Base-by-base conservation (phyloP, 306 rosid species). In the Glycyrrhiza uralensis region DNA sequence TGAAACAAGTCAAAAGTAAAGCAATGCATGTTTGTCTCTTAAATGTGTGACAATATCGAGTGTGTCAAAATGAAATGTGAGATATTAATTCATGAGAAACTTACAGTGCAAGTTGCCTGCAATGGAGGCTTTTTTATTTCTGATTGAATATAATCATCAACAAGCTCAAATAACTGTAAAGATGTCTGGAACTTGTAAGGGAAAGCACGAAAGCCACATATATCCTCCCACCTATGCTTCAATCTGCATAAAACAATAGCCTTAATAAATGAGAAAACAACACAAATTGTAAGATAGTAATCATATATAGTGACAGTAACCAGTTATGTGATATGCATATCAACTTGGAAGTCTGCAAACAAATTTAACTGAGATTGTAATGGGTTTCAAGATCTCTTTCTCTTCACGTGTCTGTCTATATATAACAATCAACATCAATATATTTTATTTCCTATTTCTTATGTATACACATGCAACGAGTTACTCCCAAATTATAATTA, bases 161-260 rank as follows among this genome's bases (percentile, higher is more conserved):
- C 86, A 56, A 94, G 93, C 75, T 91, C 98, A 59, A 87, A 87
- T 14, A 94, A 82, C 80, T 91, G 96, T 74, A 94, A 85, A 55
- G 97, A 87, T 14, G 97, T 94, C 80, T 91, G 97, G 68, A 89
- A 75, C 91, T 91, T 94, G 88, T 42, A 62, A 62, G 98, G 98
- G 79, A 90, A 94, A 67, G 86, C 85, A 66, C 84, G 89, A 71
- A 94, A 94, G 67, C 91, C 83, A 84, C 96, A 83, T 75, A 94
- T 75, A 69, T 91, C 97, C 72, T 59, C 85, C 87, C 90, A 90
- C 79, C 87, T 84, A 49, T 75, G 90, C 33, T 77, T 87, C 68
- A 46, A 70, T 69, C 97, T 93, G 82, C 60, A 76, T 41, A 51
- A 61, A 72, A 75, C 56, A 52, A 66, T 71, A 59, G 42, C 32